phyloP scores from a whole-genome alignment of 805 yeast genomes.

The Ogataea pini region DNA sequence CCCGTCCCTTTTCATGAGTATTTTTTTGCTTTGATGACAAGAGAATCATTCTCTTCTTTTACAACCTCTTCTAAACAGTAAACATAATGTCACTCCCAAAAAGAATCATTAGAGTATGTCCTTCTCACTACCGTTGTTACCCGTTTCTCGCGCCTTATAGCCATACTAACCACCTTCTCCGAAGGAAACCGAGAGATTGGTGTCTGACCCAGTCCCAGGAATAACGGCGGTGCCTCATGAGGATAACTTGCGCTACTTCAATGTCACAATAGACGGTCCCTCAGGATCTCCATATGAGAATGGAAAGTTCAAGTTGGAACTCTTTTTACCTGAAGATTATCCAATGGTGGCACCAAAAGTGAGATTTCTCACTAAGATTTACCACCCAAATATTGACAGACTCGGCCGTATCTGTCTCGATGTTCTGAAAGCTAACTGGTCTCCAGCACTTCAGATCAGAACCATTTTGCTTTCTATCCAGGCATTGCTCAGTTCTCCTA shows the following conservation, averaged over 20 bases:
- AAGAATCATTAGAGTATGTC: constrained; percentile 82
- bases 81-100: constrained; percentile 68
- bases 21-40: background rate
- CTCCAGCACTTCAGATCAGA: constrained; percentile 95
- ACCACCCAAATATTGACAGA: constrained; percentile 95
- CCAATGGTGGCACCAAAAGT: constrained; percentile 99
- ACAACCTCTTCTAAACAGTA: background rate
- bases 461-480: constrained; percentile 89
- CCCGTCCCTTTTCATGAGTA: background rate
- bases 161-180: background rate
- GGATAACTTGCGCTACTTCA: constrained; percentile 89
- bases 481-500: constrained; percentile 92
- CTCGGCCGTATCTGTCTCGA: constrained; percentile 95
- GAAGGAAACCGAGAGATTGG: constrained; percentile 87
- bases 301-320: constrained; percentile 78
- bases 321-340: constrained; percentile 92
- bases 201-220: constrained; percentile 95
- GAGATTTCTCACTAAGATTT: constrained; percentile 87
- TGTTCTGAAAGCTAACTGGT: constrained; percentile 94
- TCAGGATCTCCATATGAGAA: constrained; percentile 84
- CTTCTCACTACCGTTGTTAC: too few relatives aligned
- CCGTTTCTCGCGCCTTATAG: too few relatives aligned
- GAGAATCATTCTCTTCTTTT: background rate
- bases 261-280: constrained; percentile 92
- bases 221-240: constrained; percentile 92